Evolutionary conservation across 2,329 filamentous ascomycete genomes (phyloP), one percentile per base, ranked within the genome.

Genomic region (Ophiostoma sp.): DNA sequence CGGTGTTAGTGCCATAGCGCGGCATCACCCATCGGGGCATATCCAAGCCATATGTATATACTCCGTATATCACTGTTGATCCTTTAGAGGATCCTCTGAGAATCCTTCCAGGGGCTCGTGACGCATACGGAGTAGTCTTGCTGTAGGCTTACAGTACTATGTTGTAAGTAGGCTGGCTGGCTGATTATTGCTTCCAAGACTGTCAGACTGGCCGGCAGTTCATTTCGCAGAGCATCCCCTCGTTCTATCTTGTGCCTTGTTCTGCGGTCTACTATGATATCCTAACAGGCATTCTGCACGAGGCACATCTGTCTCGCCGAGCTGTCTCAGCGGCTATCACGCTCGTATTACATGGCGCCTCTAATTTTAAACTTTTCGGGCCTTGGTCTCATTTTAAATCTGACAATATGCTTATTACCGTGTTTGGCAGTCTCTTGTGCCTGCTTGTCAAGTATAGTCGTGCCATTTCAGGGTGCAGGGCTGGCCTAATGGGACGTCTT

Each of bases 111-210:
- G 27, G 57, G 57, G 57, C 27, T 57, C 17, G 52, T 27, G 52
- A 57, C 52, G 52, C 52, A 57, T 57, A 57, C 52, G 52, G 52
- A 57, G 52, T 57, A 57, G 52, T 57, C 52, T 23, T 27, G 52
- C 52, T 57, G 23, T 57, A 57, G 27, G 27, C 27, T 3, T 31
- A 31, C 27, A 31, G 27, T 31, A 31, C 27, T 31, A 31, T 31
- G 27, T 31, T 31, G 27, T 31, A 31, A 31, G 27, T 31, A 31
- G 27, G 27, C 27, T 31, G 27, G 27, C 27, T 31, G 27, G 27
- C 27, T 31, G 27, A 31, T 57, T 57, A 27, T 57, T 57, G 52
- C 23, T 62, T 33, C 57, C 57, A 62, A 62, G 57, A 35, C 27
- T 62, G 57, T 33, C 27, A 62, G 57, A 17, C 27, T 62, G 57